Conservation (phyloP, 1,284 basidiomycete genomes). For the Veloporphyrellus conicus region DNA sequence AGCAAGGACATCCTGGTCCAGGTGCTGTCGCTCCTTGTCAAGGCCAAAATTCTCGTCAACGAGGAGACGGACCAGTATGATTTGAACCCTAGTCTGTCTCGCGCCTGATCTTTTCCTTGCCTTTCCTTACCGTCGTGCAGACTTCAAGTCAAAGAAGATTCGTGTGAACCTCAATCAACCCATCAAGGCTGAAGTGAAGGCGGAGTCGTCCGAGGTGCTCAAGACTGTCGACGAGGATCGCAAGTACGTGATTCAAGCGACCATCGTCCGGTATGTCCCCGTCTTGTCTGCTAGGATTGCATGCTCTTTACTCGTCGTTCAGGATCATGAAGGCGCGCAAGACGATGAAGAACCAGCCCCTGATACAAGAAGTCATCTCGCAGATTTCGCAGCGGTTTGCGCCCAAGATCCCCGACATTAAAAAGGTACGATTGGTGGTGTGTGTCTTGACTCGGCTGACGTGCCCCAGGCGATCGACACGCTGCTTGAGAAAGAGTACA, state of each 20-base stretch:
- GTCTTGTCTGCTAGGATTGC: neutral
- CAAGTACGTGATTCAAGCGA: slow-evolving; percentile 95
- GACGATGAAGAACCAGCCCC: slow-evolving; percentile 92
- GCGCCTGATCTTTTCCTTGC: neutral
- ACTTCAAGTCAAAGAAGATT: slow-evolving; percentile 97
- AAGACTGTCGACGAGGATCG: slow-evolving; percentile 98
- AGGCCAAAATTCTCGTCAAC: slow-evolving; percentile 85
- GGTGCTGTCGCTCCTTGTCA: slow-evolving; percentile 79
- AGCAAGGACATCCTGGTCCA: slow-evolving; percentile 81
- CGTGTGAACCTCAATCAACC: slow-evolving; percentile 91
- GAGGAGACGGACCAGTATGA: slow-evolving; percentile 87
- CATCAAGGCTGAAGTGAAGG: slow-evolving; percentile 92
- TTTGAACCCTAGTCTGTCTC: slow-evolving; percentile 74
- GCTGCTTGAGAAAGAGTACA: slow-evolving; percentile 95
- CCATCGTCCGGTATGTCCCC: slow-evolving; percentile 76
- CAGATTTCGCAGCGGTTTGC: slow-evolving; percentile 88
- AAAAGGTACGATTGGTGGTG: slow-evolving; percentile 53
- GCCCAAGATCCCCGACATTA: slow-evolving; percentile 89
- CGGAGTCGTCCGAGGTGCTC: slow-evolving; percentile 85
- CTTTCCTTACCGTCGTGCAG: slow-evolving; percentile 37
- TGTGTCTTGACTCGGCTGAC: slow-evolving; percentile 1
- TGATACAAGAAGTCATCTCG: slow-evolving; percentile 92
- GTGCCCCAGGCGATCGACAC: slow-evolving; percentile 84
- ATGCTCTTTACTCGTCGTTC: slow-evolving; percentile 5
- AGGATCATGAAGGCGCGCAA: slow-evolving; percentile 98